Conservation (phyloP, 2,329 filamentous ascomycete genomes). For the Colletotrichum spaethianum region DNA sequence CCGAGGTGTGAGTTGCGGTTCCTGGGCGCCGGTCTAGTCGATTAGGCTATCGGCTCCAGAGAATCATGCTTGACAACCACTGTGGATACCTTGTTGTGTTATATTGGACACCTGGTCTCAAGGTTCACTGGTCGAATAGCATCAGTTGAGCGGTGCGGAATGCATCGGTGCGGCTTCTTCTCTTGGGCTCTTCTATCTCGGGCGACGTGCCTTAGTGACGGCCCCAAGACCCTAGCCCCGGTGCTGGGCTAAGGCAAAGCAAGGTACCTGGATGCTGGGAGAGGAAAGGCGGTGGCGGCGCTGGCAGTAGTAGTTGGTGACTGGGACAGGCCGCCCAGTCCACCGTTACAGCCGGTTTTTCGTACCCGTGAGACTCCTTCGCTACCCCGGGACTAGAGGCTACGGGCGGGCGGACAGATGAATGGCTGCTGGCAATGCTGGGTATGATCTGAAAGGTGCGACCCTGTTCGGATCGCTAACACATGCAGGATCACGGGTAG, state of each 20-base stretch:
- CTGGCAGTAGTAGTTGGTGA: not conserved
- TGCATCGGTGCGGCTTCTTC: not conserved
- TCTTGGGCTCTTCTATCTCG: slow-evolving; percentile 10
- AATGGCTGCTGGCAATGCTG: not conserved
- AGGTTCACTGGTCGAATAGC: too few relatives aligned
- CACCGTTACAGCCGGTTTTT: not conserved
- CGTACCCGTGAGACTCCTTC: not conserved
- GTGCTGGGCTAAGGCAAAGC: slow-evolving; percentile 17
- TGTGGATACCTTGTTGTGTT: not conserved
- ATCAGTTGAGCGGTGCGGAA: slow-evolving; percentile 9
- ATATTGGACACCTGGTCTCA: not conserved
- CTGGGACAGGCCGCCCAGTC: slow-evolving; percentile 2
- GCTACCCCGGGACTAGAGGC: not conserved
- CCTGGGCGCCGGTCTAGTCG: not conserved
- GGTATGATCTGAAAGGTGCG: not conserved
- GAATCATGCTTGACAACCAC: too few relatives aligned
- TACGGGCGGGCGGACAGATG: not conserved
- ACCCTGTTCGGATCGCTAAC: slow-evolving; percentile 10
- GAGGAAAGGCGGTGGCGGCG: slow-evolving; percentile 14
- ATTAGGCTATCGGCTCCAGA: not conserved
- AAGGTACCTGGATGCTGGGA: slow-evolving; percentile 3
- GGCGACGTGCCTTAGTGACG: slow-evolving; percentile 22
- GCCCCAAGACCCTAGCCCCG: slow-evolving; percentile 10
- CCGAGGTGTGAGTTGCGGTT: not conserved
- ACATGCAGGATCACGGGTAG: slow-evolving; percentile 14